phyloP scores from a whole-genome alignment of 345 rosid species.

The Orychophragmus violaceus region DNA sequence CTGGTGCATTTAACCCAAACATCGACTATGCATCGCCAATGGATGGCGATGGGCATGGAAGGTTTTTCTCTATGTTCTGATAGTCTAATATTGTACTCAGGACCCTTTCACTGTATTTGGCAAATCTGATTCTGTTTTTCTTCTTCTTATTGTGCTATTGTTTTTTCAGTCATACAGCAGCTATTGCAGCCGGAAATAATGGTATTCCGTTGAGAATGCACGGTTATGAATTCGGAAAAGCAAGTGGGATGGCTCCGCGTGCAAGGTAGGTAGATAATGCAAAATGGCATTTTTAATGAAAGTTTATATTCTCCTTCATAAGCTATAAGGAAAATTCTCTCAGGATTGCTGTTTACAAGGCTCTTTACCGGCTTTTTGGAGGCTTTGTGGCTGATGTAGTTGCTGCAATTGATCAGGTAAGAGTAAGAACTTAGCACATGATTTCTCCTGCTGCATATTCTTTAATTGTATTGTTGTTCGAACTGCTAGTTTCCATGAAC shows the following conservation, averaged over 20 bases:
- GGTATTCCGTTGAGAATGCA: slow-evolving; percentile 87
- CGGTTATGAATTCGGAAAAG: slow-evolving; percentile 97
- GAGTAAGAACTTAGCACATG: neutral
- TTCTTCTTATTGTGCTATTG: neutral
- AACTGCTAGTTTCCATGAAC: neutral
- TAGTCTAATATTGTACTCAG: neutral
- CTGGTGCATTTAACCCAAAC: slow-evolving; percentile 82
- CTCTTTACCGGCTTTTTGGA: slow-evolving; percentile 94
- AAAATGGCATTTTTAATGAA: neutral
- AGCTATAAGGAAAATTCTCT: slow-evolving; percentile 10
- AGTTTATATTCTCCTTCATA: neutral
- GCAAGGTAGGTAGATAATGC: slow-evolving; percentile 57
- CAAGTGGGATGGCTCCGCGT: slow-evolving; percentile 99
- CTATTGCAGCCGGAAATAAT: slow-evolving; percentile 98
- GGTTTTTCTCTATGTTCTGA: slow-evolving; percentile 38
- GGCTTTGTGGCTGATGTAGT: slow-evolving; percentile 99
- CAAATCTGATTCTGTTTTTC: slow-evolving; percentile 23
- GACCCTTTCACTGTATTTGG: neutral
- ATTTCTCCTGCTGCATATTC: neutral
- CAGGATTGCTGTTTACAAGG: slow-evolving; percentile 97
- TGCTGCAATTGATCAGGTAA: slow-evolving; percentile 99
- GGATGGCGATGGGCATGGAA: slow-evolving; percentile 99
- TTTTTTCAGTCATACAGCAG: slow-evolving; percentile 83
- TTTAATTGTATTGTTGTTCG: neutral
- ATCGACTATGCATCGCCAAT: slow-evolving; percentile 89